Conservation (phyloP, 495 filamentous ascomycete species). For the Aspergillus bertholletiae region DNA sequence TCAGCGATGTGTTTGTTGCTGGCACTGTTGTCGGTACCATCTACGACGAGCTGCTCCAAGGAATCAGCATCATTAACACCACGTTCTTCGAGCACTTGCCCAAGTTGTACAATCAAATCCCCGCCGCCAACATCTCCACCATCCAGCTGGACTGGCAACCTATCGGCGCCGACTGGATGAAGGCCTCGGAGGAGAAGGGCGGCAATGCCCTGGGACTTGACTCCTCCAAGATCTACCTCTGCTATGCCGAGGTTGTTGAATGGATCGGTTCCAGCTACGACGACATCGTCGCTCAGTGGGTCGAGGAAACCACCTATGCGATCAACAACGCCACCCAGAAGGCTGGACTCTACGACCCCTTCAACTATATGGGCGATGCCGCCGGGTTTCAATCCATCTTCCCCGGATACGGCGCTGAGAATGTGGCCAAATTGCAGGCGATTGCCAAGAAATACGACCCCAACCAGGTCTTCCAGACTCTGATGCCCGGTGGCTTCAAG, state of each 20-base stretch:
- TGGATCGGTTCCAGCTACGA: slow-evolving; percentile 33
- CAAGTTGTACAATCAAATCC: slow-evolving; percentile 26
- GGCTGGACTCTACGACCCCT: slow-evolving; percentile 27
- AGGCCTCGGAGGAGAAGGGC: slow-evolving; percentile 26
- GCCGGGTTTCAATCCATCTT: slow-evolving; percentile 35
- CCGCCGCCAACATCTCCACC: slow-evolving; percentile 28
- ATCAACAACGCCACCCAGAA: slow-evolving; percentile 33
- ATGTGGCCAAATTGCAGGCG: slow-evolving; percentile 19
- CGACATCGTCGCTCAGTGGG: slow-evolving; percentile 27
- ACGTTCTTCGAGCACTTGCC: slow-evolving; percentile 34
- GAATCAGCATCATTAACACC: slow-evolving; percentile 35
- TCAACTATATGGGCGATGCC: slow-evolving; percentile 33
- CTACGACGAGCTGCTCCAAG: slow-evolving; percentile 23
- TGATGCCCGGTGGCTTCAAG: slow-evolving; percentile 35
- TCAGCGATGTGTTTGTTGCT: slow-evolving; percentile 34
- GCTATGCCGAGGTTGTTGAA: slow-evolving; percentile 37
- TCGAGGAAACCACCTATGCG: slow-evolving; percentile 29
- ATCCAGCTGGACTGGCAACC: slow-evolving; percentile 45
- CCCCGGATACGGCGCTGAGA: slow-evolving; percentile 29
- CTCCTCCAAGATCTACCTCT: slow-evolving; percentile 29
- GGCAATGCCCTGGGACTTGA: slow-evolving; percentile 45
- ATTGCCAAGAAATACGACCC: background rate
- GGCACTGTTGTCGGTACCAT: slow-evolving; percentile 31
- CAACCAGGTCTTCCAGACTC: slow-evolving; percentile 13
- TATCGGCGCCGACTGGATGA: slow-evolving; percentile 38